Base-by-base conservation (phyloP, 768 basidiomycete genomes). In the Phaeotremella fagi region DNA sequence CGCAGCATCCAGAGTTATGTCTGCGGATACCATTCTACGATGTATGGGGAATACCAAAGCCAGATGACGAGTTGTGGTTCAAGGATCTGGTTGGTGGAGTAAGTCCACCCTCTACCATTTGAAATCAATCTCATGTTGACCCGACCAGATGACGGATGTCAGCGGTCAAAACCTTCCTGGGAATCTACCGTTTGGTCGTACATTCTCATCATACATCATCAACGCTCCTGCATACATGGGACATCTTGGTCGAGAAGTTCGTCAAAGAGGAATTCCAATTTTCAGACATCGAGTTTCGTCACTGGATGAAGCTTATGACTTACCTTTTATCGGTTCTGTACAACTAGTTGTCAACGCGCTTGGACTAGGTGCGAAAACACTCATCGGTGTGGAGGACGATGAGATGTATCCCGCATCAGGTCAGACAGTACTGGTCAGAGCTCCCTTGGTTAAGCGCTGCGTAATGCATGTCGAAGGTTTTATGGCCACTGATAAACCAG, bases 361-460 rank as follows among this genome's bases (percentile, higher is more conserved):
- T 0, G 79, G 79, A 7, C 77, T 85, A 3, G 83, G 82, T 1
- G 82, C 90, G 6, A 79, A 82, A 37, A 83, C 82, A 24, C 78
- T 94, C 37, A 82, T 88, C 15, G 90, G 90, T 3, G 82, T 94
- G 1, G 83, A 90, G 63, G 91, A 97, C 71, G 77, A 78, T 54
- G 9, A 26, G 4, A 75, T 89, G 22, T 82, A 82, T 67, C 90
- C 90, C 1, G 80, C 90, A 57, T 79, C 88, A 41, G 91, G 90
- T 3, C 90, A 95, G 75, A 85, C 88, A 0, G 83, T 91, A 14
- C 72, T 90, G 15, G 78, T 92, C 23, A 73, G 81, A 29, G 86
- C 87, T 2, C 85, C 87, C 0, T 79, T 80, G 73, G 76, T 88
- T 37, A 79, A 76, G 28, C 4, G 16, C 9, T 48, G 46, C 23